Evolutionary conservation across 2,329 filamentous ascomycete genomes (phyloP), one percentile per base, ranked within the genome.

Genomic region (Thielaviopsis musarum): DNA sequence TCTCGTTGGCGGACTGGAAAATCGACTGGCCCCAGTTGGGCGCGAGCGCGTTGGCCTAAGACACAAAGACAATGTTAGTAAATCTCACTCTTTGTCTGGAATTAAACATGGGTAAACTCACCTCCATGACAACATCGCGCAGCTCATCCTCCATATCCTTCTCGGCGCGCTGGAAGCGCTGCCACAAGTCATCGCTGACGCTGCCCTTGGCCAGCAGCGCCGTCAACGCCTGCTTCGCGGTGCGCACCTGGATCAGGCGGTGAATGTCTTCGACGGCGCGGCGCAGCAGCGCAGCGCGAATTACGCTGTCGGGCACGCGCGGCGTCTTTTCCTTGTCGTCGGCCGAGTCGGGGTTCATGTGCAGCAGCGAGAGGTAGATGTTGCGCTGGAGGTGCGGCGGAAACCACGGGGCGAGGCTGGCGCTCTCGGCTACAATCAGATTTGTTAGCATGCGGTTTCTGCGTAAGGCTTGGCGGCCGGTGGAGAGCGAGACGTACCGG

Each of bases 131-230:
- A 24, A 97, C 91, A 72, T 98, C 93, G 66, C 88, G 82, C 63
- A 98, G 77, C 73, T 98, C 93, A 65, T 90, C 88, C 74, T 98
- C 91, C 77, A 97, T 94, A 73, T 98, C 93, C 75, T 94, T 91
- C 79, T 98, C 93, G 0, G 91, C 93, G 56, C 89, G 81, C 72
- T 84, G 73, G 71, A 97, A 95, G 48, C 91, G 80, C 75, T 96
- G 88, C 87, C 90, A 95, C 65, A 98, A 73, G 71, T 98, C 93
- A 70, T 98, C 93, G 15, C 93, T 91, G 1, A 98, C 90, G 67
- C 89, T 95, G 55, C 93, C 93, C 64, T 89, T 80, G 72, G 95
- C 89, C 66, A 97, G 73, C 65, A 98, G 75, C 24, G 84, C 80
- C 68, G 86, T 85, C 68, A 95, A 82, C 7, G 93, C 89, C 66